Base-by-base conservation (phyloP, 1,284 basidiomycete genomes). In the Wolfiporia cocos region DNA sequence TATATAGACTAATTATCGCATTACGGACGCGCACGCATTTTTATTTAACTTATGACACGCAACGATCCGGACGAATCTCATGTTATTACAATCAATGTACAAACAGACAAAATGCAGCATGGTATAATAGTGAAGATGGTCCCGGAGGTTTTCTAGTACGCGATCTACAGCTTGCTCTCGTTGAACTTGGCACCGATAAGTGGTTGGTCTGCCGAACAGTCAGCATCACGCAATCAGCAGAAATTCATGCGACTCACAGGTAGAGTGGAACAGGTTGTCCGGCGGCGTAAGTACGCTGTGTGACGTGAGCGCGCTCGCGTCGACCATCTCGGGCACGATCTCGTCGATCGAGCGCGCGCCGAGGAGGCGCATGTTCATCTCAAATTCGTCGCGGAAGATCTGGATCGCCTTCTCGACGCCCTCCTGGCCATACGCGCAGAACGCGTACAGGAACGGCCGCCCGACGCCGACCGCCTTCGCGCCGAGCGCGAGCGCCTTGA, bases 401-500 rank as follows among this genome's bases (percentile, higher is more conserved):
- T 83, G 71, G 34, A 92, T 56, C 1, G 85, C 83, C 52, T 74
- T 78, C 46, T 87, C 79, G 14, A 91, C 81, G 9, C 85, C 92
- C 23, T 88, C 85, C 41, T 76, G 70, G 1, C 92, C 92, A 59
- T 92, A 94, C 1, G 87, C 76, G 9, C 81, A 92, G 70, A 86
- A 92, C 0, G 91, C 85, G 57, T 94, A 93, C 40, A 92, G 59
- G 67, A 91, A 89, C 12, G 92, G 88, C 23, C 92, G 73, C 4
- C 86, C 87, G 21, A 88, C 67, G 17, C 85, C 85, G 24, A 87
- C 81, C 11, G 89, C 92, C 24, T 81, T 92, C 10, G 92, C 92
- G 12, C 92, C 93, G 14, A 96, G 70, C 0, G 91, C 91, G 39
- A 95, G 64, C 5, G 92, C 94, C 62, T 98, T 98, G 50, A 97